Evolutionary conservation across 1,139 yeast genomes (phyloP), one percentile per base, ranked within the genome.

Genomic region (Geotrichum aggregatum): DNA sequence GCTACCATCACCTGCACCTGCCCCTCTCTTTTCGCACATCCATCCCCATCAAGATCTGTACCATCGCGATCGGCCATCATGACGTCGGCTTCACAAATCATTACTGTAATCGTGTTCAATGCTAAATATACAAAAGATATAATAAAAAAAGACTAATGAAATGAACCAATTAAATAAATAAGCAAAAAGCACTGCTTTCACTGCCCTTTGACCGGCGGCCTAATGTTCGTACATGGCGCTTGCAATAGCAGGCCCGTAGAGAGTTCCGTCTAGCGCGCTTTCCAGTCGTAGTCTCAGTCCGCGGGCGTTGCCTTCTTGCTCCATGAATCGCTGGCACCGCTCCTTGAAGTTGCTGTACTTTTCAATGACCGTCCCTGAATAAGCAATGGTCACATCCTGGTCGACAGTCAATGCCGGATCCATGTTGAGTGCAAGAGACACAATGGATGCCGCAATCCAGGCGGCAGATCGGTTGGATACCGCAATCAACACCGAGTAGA

Each of bases 321-420:
- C 59, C 54, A 68, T 54, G 46, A 60, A 63, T 49, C 55, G 56
- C 58, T 68, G 70, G 51, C 67, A 66, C 30, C 67, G 80, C 6
- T 80, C 79, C 66, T 79, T 76, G 71, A 84, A 88, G 21, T 89
- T 88, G 30, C 95, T 95, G 64, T 87, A 89, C 64, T 82, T 83
- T 66, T 87, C 96, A 49, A 88, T 83, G 54, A 88, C 89, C 3
- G 95, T 82, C 19, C 97, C 97, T 63, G 87, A 94, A 60, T 87
- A 87, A 47, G 95, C 95, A 57, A 88, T 79, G 64, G 86, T 46
- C 38, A 24, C 43, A 22, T 19, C 34, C 18, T 31, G 39, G 21
- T 26, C 30, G 26, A 16, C 7, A 4, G 39, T 22, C 14, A n/a
- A n/a, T 11, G 22, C 14, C 28, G 38, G 24, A 24, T 39, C 44